Evolutionary conservation across 495 filamentous ascomycete species (phyloP), one percentile per base, ranked within the genome.

Genomic region (Poronia punctata): DNA sequence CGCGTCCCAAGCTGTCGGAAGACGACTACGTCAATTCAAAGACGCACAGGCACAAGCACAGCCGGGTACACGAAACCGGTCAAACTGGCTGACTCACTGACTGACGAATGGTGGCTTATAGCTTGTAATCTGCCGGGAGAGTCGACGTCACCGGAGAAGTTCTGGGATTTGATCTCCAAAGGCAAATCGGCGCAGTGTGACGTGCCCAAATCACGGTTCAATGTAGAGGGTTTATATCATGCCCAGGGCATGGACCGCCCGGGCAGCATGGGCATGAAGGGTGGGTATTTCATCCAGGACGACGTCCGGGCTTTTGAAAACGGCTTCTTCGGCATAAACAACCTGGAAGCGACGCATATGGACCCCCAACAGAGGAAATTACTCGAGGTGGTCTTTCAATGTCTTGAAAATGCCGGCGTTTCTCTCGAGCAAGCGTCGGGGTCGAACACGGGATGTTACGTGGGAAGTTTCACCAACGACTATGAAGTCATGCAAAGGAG

Each of bases 381-480:
- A 1, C 50, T 72, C 4, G 68, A 72, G 37, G 57, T 62, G 1
- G 52, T 55, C 2, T 63, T 53, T 25, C 58, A 67, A 37, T 55
- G 53, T 0, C 45, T 78, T 0, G 73, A 25, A n/a, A 40, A 62
- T 54, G 72, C 71, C 1, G 74, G 75, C 6, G 54, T 73, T 0
- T 40, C 62, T 0, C 54, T 66, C 0, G 59, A 70, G 21, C 31
- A 35, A 2, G 35, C 74, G 8, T 50, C 59, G 21, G 75, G 74
- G 3, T 63, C 66, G 1, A 51, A 74, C 33, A 76, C 72, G 1
- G 66, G 61, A 8, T 66, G 71, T 3, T 78, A 60, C 52, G 66
- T 71, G 10, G 75, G 72, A 2, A 33, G 53, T 7, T 71, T 73
- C 60, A 59, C 52, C 20, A 56, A 54, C 14, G 77, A 80, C 45